Conservation (phyloP, 2,329 filamentous ascomycete species). For the Aspergillus sp. region DNA sequence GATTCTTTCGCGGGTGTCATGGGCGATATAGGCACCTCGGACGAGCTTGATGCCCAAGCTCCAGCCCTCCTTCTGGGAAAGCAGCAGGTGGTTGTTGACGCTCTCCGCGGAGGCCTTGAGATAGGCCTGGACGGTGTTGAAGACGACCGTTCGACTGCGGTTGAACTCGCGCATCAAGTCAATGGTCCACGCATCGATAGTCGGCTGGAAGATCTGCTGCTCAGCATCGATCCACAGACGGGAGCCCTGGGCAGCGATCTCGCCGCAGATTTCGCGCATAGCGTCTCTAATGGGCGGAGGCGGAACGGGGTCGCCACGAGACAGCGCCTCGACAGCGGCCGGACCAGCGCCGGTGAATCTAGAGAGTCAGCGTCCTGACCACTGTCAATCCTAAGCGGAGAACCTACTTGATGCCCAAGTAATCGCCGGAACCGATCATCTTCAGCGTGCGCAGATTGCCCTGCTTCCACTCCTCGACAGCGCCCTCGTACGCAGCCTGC, state of each 20-base stretch:
- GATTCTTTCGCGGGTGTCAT: slow-evolving; percentile 27
- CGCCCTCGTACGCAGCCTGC: slow-evolving; percentile 10
- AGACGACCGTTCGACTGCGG: slow-evolving; percentile 20
- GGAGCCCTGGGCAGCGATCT: slow-evolving; percentile 23
- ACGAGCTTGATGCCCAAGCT: slow-evolving; percentile 37
- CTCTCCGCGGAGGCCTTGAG: slow-evolving; percentile 33
- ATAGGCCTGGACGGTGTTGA: slow-evolving; percentile 40
- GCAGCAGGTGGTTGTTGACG: slow-evolving; percentile 27
- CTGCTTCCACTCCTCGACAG: slow-evolving; percentile 38
- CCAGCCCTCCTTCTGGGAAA: slow-evolving; percentile 34
- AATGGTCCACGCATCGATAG: slow-evolving; percentile 39
- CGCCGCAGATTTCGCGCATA: slow-evolving; percentile 29
- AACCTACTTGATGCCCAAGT: slow-evolving; percentile 35
- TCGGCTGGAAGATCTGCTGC: slow-evolving; percentile 35
- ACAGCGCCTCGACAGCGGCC: slow-evolving; percentile 27
- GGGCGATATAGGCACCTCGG: slow-evolving; percentile 38
- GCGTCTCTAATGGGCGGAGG: slow-evolving; percentile 26
- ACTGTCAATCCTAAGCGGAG: neutral
- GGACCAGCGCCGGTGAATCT: slow-evolving; percentile 38
- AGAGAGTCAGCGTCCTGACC: neutral
- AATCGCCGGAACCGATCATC: slow-evolving; percentile 36
- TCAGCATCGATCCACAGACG: slow-evolving; percentile 42
- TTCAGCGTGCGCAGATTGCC: slow-evolving; percentile 39
- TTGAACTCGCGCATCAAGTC: slow-evolving; percentile 40
- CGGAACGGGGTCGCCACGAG: slow-evolving; percentile 20